Evolutionary conservation across 108 stramenopile genomes (phyloP), one percentile per base, ranked within the genome.

Genomic region (Skeletonema grethae): DNA sequence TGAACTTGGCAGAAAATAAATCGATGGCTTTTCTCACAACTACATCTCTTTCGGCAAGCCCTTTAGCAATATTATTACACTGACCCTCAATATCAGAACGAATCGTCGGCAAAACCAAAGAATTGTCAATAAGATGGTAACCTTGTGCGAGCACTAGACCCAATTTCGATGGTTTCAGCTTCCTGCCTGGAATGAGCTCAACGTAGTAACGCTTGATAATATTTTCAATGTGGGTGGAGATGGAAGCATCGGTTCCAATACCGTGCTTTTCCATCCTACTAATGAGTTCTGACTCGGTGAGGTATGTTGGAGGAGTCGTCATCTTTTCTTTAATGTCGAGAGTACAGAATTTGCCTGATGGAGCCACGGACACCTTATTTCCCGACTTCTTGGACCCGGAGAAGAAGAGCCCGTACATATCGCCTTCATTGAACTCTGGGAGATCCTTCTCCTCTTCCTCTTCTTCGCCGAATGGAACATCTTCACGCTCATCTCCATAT

Each of bases 191-290:
- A 55, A 89, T 87, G 4, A 97, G 67, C 9, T 79, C 79, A 7
- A 90, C 94, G 55, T 97, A 97, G 56, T 93, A 92, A 30, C 97
- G 73, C 41, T 91, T 93, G 29, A 83, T 67, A 61, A 97, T 89
- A 58, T 97, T 97, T 65, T 97, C 87, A 64, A 97, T 96, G 65
- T 97, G 97, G 8, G 94, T 90, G 9, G 88, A 71, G 20, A 93
- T 91, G 29, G 82, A 85, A 0, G 91, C 93, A 72, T 93, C 91
- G 1, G 91, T 88, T 2, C 97, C 95, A 57, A 97, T 97, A 4
- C 95, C 95, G 70, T 97, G 75, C 38, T 88, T 88, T 70, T 97
- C 96, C 96, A 97, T 97, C 66, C 79, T 68, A 4, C 79, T 77
- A 64, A 97, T 97, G 64, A 97, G 75, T 61, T 95, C 93, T 11